phyloP scores from a whole-genome alignment of 2,329 filamentous ascomycete species.

The Neospermospora avenae region DNA sequence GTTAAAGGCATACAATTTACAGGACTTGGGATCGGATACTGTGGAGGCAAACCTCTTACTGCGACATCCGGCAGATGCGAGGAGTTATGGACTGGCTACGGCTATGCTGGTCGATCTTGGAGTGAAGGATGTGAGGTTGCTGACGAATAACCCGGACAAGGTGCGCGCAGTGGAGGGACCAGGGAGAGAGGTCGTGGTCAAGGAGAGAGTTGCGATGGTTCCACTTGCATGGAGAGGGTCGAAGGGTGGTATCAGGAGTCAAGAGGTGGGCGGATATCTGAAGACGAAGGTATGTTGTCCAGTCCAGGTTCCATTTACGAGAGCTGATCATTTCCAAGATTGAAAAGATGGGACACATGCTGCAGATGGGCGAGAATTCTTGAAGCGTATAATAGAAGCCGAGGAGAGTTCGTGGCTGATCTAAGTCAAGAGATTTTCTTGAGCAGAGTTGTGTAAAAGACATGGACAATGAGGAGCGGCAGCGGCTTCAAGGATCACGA shows the following conservation, averaged over 20 bases:
- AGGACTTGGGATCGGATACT: conserved; percentile 95
- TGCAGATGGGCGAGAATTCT: conserved; percentile 46
- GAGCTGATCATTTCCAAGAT: conserved; percentile 50
- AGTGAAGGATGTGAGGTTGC: conserved; percentile 69
- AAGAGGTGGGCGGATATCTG: conserved; percentile 90
- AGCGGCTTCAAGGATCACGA: no score
- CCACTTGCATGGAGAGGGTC: conserved; percentile 77
- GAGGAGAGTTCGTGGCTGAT: no score
- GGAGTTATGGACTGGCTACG: conserved; percentile 94
- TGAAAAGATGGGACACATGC: conserved; percentile 83
- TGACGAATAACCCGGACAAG: conserved; percentile 98
- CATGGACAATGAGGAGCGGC: no score
- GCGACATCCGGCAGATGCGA: conserved; percentile 87
- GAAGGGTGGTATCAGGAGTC: conserved; percentile 76
- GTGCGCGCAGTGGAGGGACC: conserved; percentile 91
- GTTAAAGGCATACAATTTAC: conserved; percentile 95
- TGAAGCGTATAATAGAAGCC: neutral
- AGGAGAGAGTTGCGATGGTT: conserved; percentile 91
- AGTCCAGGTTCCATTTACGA: no score
- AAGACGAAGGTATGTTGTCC: conserved; percentile 75
- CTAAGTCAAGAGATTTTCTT: no score
- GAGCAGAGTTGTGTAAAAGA: no score
- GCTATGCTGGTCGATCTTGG: conserved; percentile 89
- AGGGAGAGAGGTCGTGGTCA: conserved; percentile 80
- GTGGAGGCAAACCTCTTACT: conserved; percentile 92